Evolutionary conservation across 2,329 filamentous ascomycete species (phyloP).

Genomic region (Colletotrichum sp.): DNA sequence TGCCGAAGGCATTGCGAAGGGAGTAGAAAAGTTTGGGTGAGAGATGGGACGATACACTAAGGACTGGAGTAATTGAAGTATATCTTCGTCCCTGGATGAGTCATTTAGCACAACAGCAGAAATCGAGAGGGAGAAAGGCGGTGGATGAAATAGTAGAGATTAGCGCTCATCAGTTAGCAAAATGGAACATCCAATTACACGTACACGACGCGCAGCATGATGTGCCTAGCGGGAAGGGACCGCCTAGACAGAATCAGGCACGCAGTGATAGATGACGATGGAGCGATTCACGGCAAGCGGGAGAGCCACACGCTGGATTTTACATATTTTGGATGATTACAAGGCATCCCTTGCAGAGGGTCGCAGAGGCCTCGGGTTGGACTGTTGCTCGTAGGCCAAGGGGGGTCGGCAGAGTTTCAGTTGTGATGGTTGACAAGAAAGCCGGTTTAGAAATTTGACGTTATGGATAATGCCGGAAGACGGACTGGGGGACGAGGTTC

Average conservation of each 20-base stretch:
- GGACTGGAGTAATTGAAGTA: constrained; percentile 13
- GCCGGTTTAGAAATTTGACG: constrained; percentile 17
- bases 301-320: not conserved
- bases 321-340: not conserved
- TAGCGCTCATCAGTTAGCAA: constrained; percentile 17
- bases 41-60: constrained; percentile 2
- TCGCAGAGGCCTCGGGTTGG: not conserved
- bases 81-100: constrained; percentile 19
- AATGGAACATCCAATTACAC: constrained; percentile 12
- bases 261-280: too few relatives aligned
- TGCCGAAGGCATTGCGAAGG: not conserved
- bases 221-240: not conserved
- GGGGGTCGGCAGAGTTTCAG: constrained; percentile 10
- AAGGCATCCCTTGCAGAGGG: not conserved
- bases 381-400: not conserved
- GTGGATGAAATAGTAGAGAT: constrained; percentile 20
- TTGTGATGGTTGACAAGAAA: constrained; percentile 7
- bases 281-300: not conserved
- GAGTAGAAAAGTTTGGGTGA: constrained; percentile 19
- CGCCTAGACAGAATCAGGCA: not conserved
- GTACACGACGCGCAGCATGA: not conserved
- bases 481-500: not conserved
- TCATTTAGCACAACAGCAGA: constrained; percentile 11
- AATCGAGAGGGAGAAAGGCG: constrained; percentile 5
- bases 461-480: not conserved